Base-by-base conservation (phyloP, 306 rosid genomes). In the Coriaria nepalensis region DNA sequence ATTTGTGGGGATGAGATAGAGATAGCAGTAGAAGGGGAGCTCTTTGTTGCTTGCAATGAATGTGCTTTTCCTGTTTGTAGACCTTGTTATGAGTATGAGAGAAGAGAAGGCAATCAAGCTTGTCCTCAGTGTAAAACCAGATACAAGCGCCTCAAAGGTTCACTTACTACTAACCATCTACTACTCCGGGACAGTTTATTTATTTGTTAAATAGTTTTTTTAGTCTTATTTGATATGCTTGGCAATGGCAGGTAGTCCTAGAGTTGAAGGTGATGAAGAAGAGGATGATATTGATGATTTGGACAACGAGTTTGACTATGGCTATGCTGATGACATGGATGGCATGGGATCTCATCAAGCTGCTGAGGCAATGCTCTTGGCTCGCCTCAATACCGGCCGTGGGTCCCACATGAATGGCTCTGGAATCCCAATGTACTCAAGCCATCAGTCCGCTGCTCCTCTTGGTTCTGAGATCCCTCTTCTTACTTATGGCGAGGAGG, bases 231-330 rank as follows among this genome's bases (percentile, higher is more conserved):
- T 20, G 29, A 20, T 20, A 20, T 20, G 29, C 29, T 20, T 20
- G 29, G 29, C n/a, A 40, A 64, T 35, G 73, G 51, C 87, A 90
- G 98, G 98, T 51, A 60, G 73, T 73, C 87, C 94, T 35, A 72
- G 98, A 61, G 98, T 90, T 44, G 94, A 90, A 62, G 96, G 94
- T 2, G 98, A 90, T 2, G 98, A 90, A 14, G 98, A 90, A 11
- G 98, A 90, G 61, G 98, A 90, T 67, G 98, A 60, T 50, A 67
- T 70, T 54, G 98, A 90, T 53, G 98, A 90, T 65, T 69, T 90
- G 75, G 93, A 90, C 62, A 78, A 85, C 33, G 98, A 90, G 63
- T 90, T 90, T 54, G 82, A 75, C 53, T 85, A 79, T 49, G 95
- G 67, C n/a, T 20, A 20, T 20, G 29, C 29, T 20, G 29, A 20